These are phyloP conservation scores for Talaromyces marneffei DNA, from an alignment of 2,329 filamentous ascomycete species.

Conservation along the genomic window DNA sequence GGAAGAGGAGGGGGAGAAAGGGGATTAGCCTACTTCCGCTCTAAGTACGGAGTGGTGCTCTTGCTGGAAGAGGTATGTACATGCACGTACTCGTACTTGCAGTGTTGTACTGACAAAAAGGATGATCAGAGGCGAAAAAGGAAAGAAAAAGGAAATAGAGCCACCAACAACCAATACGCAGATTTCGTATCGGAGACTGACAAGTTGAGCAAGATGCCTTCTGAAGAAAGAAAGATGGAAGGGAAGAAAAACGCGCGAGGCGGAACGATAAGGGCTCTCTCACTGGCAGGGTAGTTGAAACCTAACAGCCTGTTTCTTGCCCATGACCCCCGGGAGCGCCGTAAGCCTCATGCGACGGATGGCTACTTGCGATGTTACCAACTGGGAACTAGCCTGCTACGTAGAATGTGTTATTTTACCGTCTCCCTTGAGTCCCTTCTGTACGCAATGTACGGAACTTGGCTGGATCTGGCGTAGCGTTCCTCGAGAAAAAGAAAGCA, in stretches of 20 bases:
- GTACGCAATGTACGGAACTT: not conserved
- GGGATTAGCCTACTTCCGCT: not conserved
- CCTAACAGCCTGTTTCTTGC: not conserved
- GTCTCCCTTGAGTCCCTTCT: no score
- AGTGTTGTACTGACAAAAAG: not conserved
- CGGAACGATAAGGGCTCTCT: not conserved
- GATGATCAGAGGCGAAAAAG: not conserved
- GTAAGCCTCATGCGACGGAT: not conserved
- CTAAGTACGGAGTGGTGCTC: not conserved
- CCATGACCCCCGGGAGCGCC: not conserved
- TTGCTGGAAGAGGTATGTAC: not conserved
- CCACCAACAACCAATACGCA: not conserved
- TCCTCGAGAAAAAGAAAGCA: not conserved
- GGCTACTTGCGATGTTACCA: not conserved
- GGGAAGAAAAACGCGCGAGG: not conserved
- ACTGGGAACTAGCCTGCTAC: no score
- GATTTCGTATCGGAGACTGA: not conserved
- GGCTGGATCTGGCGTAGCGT: not conserved
- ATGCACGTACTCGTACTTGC: not conserved
- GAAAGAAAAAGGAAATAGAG: not conserved
- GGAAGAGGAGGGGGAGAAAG: constrained; percentile 4
- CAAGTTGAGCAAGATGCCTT: not conserved
- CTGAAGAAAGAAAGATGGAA: not conserved
- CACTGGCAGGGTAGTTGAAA: not conserved
- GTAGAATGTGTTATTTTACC: not conserved